phyloP scores from a whole-genome alignment of 164 flowering plant genomes.

The Pachysandra terminalis region DNA sequence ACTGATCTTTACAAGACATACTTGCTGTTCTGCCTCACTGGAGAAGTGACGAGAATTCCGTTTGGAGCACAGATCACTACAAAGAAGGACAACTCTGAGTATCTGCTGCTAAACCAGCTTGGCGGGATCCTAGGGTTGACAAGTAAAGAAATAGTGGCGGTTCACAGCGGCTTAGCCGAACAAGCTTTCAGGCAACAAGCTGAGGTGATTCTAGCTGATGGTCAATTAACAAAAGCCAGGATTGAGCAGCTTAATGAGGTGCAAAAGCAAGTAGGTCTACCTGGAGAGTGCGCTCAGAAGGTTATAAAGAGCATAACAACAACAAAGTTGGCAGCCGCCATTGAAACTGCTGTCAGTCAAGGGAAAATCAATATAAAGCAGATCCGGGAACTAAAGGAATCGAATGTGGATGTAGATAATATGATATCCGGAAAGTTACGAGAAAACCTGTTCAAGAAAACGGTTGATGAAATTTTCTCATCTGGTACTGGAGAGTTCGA shows the following conservation, averaged over 20 bases:
- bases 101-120: constrained; percentile 61
- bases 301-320: constrained; percentile 79
- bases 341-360: constrained; percentile 71
- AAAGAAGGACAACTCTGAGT: constrained; percentile 74
- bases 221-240: constrained; percentile 75
- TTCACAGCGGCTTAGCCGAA: constrained; percentile 78
- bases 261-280: constrained; percentile 84
- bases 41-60: constrained; percentile 60
- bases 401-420: constrained; percentile 57
- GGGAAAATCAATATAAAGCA: constrained; percentile 79
- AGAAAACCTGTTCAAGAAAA: constrained; percentile 76
- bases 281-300: constrained; percentile 69
- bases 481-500: constrained; percentile 98
- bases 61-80: constrained; percentile 69
- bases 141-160: constrained; percentile 60
- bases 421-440: constrained; percentile 69
- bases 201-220: constrained; percentile 94
- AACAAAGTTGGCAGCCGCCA: constrained; percentile 78
- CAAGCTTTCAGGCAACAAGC: constrained; percentile 83
- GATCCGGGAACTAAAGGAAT: constrained; percentile 81
- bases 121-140: constrained; percentile 78
- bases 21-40: constrained; percentile 70
- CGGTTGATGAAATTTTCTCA: constrained; percentile 83
- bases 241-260: constrained; percentile 71
- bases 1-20: constrained; percentile 80